Percentiles rank a stretch among this genome's conserved stretches.
Conservation (phyloP, 1,284 basidiomycete genomes). For the Blastosporella zonata region DNA sequence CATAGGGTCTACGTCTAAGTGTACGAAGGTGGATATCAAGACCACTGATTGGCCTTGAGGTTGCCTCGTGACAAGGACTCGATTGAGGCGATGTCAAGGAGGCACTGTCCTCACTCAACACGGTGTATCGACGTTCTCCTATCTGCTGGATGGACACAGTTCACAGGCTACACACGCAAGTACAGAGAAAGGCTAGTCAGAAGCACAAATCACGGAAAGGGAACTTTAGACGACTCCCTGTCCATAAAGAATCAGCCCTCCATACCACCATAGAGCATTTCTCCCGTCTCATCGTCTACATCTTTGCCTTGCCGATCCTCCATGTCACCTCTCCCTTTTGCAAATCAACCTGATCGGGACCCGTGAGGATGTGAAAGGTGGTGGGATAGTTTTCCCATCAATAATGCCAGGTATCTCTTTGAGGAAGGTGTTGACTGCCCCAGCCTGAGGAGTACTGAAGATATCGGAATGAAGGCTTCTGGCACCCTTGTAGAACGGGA, state of each 20-base stretch:
- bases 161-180: constrained; percentile 5
- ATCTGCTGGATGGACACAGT: constrained; percentile 5
- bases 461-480: constrained; percentile 2
- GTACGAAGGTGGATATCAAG: neutral
- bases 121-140: constrained; percentile 5
- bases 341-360: constrained; percentile 5
- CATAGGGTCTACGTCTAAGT: neutral
- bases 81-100: neutral
- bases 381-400: constrained; percentile 5
- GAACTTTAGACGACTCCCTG: constrained; percentile 8
- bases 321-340: constrained; percentile 12
- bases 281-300: constrained; percentile 13
- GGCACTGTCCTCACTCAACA: neutral
- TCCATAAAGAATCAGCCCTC: constrained; percentile 13
- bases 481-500: constrained; percentile 13
- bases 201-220: too few relatives aligned
- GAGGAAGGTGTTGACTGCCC: constrained; percentile 5
- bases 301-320: constrained; percentile 17
- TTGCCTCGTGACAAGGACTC: neutral
- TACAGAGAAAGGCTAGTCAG: neutral
- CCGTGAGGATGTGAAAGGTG: constrained; percentile 15
- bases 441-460: neutral
- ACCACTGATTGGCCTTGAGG: neutral
- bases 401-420: constrained; percentile 4
- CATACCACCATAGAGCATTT: constrained; percentile 18